Evolutionary conservation across 2,329 filamentous ascomycete genomes (phyloP), one percentile per base, ranked within the genome.

Genomic region (Paraconiothyrium sp.): DNA sequence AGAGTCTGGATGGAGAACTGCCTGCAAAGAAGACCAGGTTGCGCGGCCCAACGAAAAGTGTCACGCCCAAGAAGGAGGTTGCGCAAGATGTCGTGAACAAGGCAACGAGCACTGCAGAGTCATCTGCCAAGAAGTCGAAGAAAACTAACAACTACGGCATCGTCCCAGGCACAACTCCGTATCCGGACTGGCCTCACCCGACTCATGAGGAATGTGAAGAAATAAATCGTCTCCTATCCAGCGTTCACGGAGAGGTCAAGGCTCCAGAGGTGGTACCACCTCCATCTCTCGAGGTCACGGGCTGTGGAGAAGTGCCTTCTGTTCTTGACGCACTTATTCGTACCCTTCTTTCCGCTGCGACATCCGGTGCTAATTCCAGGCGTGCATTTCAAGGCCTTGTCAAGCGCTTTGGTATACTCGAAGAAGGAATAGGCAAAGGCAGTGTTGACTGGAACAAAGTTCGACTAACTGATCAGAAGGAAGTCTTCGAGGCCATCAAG

Each of bases 371-470:
- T 16, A 90, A 90, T 47, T 89, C 91, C 0, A 88, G 88, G 22
- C 84, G 82, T 44, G 90, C 91, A 6, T 87, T 94, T 64, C 81
- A 84, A 61, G 89, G 88, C 0, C 82, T 95, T 0, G 86, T 90
- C 2, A 72, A 85, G 20, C 84, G 80, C 37, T 93, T 90, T 64
- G 90, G 91, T 0, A 82, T 87, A 20, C 78, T 90, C 3, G 75
- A 88, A 35, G 82, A 85, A 46, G 88, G 90, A 7, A 79, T 90
- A 10, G 90, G 90, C 5, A 88, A 89, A 67, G 90, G 89, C 3
- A 92, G 89, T 58, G 89, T 93, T 8, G 83, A 93, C 72, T 94
- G 91, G 90, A 87, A 92, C 67, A 87, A 86, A 10, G 89, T 94
- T 1, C 86, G 88, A 24, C 76, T 80, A 30, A 86, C 89, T 1